A percentile compares a stretch with the other conserved stretches of the same genome.
Evolutionary conservation across 1,284 basidiomycete genomes (phyloP).

Genomic region (Blastosporella zonata): DNA sequence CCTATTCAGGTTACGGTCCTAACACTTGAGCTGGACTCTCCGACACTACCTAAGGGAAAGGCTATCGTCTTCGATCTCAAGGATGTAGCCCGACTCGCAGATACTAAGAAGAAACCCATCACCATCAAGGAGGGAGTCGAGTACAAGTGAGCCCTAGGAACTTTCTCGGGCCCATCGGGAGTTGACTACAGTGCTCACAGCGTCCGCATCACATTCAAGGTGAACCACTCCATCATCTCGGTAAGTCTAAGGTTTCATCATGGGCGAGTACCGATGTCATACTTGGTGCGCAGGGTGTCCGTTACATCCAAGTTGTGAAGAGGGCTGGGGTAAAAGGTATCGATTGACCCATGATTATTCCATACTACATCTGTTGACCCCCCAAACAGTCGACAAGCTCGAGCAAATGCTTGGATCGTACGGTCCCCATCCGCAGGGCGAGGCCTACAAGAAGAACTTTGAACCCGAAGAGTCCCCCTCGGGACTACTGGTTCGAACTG

Average conservation of each 20-base stretch:
- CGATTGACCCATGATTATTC: neutral
- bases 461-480: conserved; percentile 77
- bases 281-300: conserved; percentile 54
- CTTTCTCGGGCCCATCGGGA: neutral
- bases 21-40: conserved; percentile 66
- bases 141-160: conserved; percentile 59
- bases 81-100: conserved; percentile 42
- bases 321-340: conserved; percentile 66
- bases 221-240: conserved; percentile 84
- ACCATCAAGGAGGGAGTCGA: conserved; percentile 83
- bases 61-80: conserved; percentile 56
- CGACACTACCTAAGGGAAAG: conserved; percentile 63
- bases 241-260: conserved; percentile 37
- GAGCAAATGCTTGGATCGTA: conserved; percentile 92
- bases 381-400: conserved; percentile 71
- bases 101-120: conserved; percentile 69
- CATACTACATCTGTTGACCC: neutral
- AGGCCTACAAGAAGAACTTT: conserved; percentile 68
- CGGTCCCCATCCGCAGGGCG: conserved; percentile 59
- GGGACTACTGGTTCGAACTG: conserved; percentile 78
- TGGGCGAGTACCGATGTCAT: conserved; percentile 7
- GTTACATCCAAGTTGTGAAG: conserved; percentile 85
- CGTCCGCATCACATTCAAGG: conserved; percentile 75
- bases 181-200: conserved; percentile 33
- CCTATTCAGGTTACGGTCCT: conserved; percentile 59